phyloP scores from a whole-genome alignment of 306 rosid genomes.

The Medicago lupulina region DNA sequence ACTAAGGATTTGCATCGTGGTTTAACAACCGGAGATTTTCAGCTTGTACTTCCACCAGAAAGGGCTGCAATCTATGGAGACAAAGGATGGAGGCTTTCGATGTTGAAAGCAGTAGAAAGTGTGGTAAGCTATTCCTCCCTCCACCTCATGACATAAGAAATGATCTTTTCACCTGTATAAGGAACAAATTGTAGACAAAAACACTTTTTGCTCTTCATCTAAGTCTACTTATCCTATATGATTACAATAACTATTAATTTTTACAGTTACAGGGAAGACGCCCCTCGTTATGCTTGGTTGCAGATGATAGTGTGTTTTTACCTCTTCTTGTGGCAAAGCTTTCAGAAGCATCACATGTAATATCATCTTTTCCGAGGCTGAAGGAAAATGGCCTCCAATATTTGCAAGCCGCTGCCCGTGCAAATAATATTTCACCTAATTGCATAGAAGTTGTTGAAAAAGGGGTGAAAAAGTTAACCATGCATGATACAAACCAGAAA shows the following conservation, averaged over 20 bases:
- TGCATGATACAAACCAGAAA: constrained; percentile 61
- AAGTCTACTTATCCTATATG: constrained; percentile 27
- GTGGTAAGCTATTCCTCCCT: constrained; percentile 47
- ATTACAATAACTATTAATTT: constrained; percentile 41
- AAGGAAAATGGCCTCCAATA: constrained; percentile 65
- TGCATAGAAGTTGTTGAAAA: constrained; percentile 65
- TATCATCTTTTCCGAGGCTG: constrained; percentile 77
- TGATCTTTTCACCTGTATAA: constrained; percentile 28
- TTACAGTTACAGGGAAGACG: constrained; percentile 75
- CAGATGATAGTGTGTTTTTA: constrained; percentile 82
- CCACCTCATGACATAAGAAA: constrained; percentile 17
- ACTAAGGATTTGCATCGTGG: constrained; percentile 50
- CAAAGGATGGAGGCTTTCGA: constrained; percentile 70
- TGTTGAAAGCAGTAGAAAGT: constrained; percentile 59
- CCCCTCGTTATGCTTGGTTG: constrained; percentile 64
- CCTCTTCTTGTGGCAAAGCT: constrained; percentile 72
- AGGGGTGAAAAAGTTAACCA: constrained; percentile 55
- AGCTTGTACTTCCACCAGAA: constrained; percentile 75
- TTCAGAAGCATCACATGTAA: constrained; percentile 57
- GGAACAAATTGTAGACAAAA: constrained; percentile 30
- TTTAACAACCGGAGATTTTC: constrained; percentile 49
- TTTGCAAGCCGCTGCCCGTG: constrained; percentile 70
- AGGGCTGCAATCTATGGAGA: constrained; percentile 83
- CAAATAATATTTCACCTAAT: constrained; percentile 66
- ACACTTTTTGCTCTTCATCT: constrained; percentile 30